Conservation (phyloP, 768 basidiomycete genomes). For the Collybiopsis luxurians region DNA sequence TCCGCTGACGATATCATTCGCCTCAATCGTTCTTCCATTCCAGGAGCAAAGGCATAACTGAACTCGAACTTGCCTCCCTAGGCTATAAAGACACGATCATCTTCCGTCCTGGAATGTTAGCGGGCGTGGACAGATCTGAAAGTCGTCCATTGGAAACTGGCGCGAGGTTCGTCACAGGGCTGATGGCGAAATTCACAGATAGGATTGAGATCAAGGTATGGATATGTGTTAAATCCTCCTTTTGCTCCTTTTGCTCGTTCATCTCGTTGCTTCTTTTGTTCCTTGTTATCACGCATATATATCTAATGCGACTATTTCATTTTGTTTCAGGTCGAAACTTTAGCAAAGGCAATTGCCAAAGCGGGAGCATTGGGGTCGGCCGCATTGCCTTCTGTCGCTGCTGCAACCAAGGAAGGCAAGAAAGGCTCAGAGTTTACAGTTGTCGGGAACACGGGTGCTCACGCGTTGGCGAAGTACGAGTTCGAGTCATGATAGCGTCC, state of each 20-base stretch:
- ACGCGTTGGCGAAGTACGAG: constrained; percentile 31
- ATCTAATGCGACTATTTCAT: background rate
- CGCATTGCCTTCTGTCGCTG: constrained; percentile 39
- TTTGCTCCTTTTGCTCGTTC: background rate
- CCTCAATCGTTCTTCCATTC: background rate
- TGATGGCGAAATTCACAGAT: constrained; percentile 35
- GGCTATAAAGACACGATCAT: constrained; percentile 72
- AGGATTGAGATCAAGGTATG: constrained; percentile 43
- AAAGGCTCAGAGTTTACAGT: constrained; percentile 46
- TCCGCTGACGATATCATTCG: background rate
- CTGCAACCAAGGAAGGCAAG: constrained; percentile 38
- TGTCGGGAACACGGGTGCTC: constrained; percentile 52
- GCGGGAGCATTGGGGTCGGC: constrained; percentile 57
- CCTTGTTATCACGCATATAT: background rate
- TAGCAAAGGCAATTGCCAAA: constrained; percentile 51
- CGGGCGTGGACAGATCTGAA: constrained; percentile 32
- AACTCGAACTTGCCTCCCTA: constrained; percentile 59
- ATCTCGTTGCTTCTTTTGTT: background rate
- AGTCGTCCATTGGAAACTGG: constrained; percentile 38
- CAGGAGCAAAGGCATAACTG: constrained; percentile 77
- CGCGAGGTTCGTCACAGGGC: constrained; percentile 33
- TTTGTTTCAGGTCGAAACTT: constrained; percentile 39
- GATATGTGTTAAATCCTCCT: constrained; percentile 6
- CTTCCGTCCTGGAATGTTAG: constrained; percentile 51
- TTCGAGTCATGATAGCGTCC: too few relatives aligned